Base-by-base conservation (phyloP, 805 yeast genomes). In the Priceomyces medius region DNA sequence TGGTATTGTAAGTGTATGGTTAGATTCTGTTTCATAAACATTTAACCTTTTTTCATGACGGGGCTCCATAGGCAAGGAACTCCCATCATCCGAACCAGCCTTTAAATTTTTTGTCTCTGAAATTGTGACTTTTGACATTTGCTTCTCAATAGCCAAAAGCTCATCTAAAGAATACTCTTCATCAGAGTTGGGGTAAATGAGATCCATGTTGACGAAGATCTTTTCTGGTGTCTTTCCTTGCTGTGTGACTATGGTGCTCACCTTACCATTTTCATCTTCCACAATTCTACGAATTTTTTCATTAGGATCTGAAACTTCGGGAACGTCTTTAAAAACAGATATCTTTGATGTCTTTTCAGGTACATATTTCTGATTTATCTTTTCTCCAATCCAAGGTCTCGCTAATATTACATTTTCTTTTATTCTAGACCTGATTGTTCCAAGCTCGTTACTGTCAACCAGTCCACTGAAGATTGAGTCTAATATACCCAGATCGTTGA, bases 131-230 rank as follows among this genome's bases (percentile, higher is more conserved):
- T 19, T 5, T n/a, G 4, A 16, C 12, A 8, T 7, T 9, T 70
- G 67, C 53, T 80, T 67, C 27, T 74, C 61, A 31, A 68, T 58
- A 0, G 86, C 83, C 35, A 86, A 60, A 2, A 88, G 58, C 54
- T 90, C 96, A 33, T 74, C 77, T 3, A 83, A 55, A 44, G 85
- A 80, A 38, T 64, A 74, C 46, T 85, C 93, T 32, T 76, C 79
- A 5, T 49, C 54, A 4, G 46, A 47, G 4, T 53, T 42, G 0
- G 77, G 74, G 47, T 81, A 76, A 24, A 85, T 54, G 28, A 85
- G 61, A 32, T 79, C 77, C 49, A 83, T 67, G 54, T 85, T 85
- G 40, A 81, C 60, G 50, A 77, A 76, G 13, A 83, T 71, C 37
- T 68, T 73, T 55, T 85, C 91, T 0, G 77, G 63, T 43, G 74